Conservation (phyloP, 371 early-diverging fungal genomes). For the Saksenaea vasiformis region DNA sequence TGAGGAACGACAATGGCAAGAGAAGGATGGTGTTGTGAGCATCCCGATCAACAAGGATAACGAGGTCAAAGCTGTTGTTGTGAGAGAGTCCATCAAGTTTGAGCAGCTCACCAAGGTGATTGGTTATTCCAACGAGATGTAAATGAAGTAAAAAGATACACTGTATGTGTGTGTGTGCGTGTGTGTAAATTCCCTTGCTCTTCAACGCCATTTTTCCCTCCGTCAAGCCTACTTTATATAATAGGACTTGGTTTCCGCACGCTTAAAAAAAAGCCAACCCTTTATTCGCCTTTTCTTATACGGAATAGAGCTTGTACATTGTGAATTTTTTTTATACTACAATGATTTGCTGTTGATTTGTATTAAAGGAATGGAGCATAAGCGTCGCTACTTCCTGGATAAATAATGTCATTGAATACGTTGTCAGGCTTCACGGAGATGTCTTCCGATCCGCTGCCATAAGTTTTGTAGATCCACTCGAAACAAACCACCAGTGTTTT, state of each 20-base stretch:
- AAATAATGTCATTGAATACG: conserved; percentile 37
- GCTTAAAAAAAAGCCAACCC: background rate
- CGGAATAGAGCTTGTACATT: background rate
- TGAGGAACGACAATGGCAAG: conserved; percentile 68
- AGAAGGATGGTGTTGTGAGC: conserved; percentile 61
- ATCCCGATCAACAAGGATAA: conserved; percentile 84
- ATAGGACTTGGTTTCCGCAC: background rate
- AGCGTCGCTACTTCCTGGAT: conserved; percentile 23
- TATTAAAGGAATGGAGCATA: conserved; percentile 10
- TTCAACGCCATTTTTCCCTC: background rate
- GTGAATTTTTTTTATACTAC: background rate
- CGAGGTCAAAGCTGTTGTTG: conserved; percentile 79
- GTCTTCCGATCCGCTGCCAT: conserved; percentile 42
- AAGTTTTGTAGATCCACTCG: conserved; percentile 57
- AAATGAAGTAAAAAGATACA: conserved; percentile 14
- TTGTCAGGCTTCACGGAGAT: conserved; percentile 24
- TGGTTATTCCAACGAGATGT: conserved; percentile 69
- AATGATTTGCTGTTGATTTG: background rate
- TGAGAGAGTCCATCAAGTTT: conserved; percentile 87
- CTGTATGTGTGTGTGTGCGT: too few species aligned
- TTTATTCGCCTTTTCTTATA: background rate
- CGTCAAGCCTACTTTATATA: background rate
- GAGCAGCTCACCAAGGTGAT: conserved; percentile 75
- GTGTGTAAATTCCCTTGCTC: background rate
- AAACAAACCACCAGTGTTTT: conserved; percentile 68